Evolutionary conservation across 2,329 filamentous ascomycete species (phyloP), one percentile per base, ranked within the genome.

Genomic region (Achaetomium macrosporum): DNA sequence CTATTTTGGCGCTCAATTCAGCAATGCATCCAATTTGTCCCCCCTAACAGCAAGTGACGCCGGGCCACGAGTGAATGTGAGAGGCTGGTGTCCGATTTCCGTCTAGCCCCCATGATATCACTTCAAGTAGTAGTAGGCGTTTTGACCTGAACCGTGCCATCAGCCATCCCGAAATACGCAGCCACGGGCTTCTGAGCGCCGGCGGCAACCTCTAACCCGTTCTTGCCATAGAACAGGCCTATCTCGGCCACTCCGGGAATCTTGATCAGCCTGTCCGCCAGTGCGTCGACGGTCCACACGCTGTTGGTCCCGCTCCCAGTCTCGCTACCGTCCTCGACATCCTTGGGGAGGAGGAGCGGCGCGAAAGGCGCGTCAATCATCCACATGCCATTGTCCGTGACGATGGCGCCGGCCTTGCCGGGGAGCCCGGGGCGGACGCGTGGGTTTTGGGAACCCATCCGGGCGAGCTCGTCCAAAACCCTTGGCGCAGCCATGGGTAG

Each of bases 291-390:
- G 59, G 92, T 88, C 89, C 90, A 96, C 39, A 79, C 72, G 15
- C 89, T 87, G 56, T 81, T 76, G 60, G 77, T 72, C 17, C 83
- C 80, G 56, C 81, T 77, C 13, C 72, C 69, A 3, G 65, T 66
- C 46, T 73, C 65, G 10, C 76, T n/a, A 36, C 33, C 54, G 16
- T 25, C 55, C 37, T 47, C 52, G 20, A 20, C 49, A 57, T 82
- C 78, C n/a, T 75, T 72, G 17, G 75, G 61, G n/a, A 87, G 80
- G 45, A 89, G 73, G 48, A 97, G 76, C 4, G 84, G 79, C 46
- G 79, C 73, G 72, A 99, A 97, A 0, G 90, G 90, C 12, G 93
- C 93, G 66, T 99, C 93, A 59, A 99, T 85, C 63, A 99, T 87
- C 74, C 86, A 88, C 74, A 91, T 90, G 61, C 84, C 83, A 68